phyloP scores from a whole-genome alignment of 139 green algal species.

The Chlorella ohadii region DNA sequence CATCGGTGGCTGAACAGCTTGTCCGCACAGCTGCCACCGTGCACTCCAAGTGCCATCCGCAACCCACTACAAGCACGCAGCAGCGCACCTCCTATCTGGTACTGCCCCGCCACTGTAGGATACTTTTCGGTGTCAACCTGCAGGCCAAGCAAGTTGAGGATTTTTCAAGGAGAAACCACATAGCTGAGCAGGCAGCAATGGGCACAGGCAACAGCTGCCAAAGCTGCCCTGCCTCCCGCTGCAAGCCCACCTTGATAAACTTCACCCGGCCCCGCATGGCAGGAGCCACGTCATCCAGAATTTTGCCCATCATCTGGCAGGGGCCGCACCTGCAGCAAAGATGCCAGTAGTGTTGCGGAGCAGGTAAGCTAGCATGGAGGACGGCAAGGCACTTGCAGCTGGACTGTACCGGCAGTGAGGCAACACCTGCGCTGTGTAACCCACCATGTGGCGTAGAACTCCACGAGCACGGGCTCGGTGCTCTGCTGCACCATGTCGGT shows the following conservation, averaged over 20 bases:
- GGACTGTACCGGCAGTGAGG: too few relatives aligned
- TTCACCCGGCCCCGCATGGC: constrained; percentile 11
- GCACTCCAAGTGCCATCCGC: too few relatives aligned
- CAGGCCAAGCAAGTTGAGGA: too few relatives aligned
- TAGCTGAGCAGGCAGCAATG: neutral
- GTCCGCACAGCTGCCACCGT: too few relatives aligned
- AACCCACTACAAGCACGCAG: too few relatives aligned
- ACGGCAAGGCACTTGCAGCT: too few relatives aligned
- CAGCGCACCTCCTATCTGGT: constrained; percentile 18
- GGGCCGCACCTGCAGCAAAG: constrained; percentile 58
- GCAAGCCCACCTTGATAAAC: constrained; percentile 18
- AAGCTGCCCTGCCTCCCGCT: too few relatives aligned
- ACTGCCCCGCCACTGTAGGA: constrained; percentile 61
- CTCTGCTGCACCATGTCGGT: constrained; percentile 70
- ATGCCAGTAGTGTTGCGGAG: too few relatives aligned
- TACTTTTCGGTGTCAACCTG: constrained; percentile 94
- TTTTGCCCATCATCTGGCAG: constrained; percentile 71
- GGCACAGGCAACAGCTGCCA: too few relatives aligned
- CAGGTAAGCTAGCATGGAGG: too few relatives aligned
- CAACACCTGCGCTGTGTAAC: too few relatives aligned
- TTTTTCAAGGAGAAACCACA: neutral
- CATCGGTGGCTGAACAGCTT: too few relatives aligned
- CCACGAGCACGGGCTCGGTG: constrained; percentile 72
- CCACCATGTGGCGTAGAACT: constrained; percentile 72
- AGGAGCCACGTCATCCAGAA: constrained; percentile 29